Conservation (phyloP, 805 yeast genomes). For the Wickerhamiella vanderwaltii region DNA sequence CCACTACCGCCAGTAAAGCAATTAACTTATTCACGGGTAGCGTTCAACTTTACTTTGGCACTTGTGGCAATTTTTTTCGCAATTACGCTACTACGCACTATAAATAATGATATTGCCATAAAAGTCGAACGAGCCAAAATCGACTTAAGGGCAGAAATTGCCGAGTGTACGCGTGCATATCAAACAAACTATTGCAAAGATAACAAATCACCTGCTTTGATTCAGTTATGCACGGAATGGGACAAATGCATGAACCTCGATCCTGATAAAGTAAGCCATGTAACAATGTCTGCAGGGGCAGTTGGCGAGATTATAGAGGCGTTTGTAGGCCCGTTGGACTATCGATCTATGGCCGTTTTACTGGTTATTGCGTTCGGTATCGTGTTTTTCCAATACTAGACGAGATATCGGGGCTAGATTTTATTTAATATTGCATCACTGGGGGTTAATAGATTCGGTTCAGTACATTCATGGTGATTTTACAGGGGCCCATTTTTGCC, state of each 20-base stretch:
- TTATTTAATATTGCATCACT: too few species aligned
- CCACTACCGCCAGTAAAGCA: not conserved
- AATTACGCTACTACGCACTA: not conserved
- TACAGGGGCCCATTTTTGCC: too few species aligned
- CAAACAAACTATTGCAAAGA: constrained; percentile 3
- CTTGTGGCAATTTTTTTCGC: not conserved
- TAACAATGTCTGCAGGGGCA: constrained; percentile 66
- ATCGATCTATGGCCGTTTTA: constrained; percentile 18
- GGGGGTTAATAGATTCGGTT: too few species aligned
- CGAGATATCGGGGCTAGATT: too few species aligned
- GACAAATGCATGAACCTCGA: constrained; percentile 72
- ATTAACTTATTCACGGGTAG: not conserved
- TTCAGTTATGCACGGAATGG: constrained; percentile 58
- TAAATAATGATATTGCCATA: constrained; percentile 1
- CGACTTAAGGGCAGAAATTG: constrained; percentile 1
- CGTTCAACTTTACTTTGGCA: not conserved
- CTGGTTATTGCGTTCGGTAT: constrained; percentile 13
- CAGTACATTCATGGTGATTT: too few species aligned
- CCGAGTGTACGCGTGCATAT: constrained; percentile 5
- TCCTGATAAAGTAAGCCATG: constrained; percentile 53
- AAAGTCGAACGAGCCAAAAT: not conserved
- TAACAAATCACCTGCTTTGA: constrained; percentile 49
- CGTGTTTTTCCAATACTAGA: not conserved
- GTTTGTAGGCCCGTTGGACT: constrained; percentile 55
- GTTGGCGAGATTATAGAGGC: constrained; percentile 73